phyloP scores from a whole-genome alignment of 331 rosid genomes.

The Rhamnella rubrinervis region DNA sequence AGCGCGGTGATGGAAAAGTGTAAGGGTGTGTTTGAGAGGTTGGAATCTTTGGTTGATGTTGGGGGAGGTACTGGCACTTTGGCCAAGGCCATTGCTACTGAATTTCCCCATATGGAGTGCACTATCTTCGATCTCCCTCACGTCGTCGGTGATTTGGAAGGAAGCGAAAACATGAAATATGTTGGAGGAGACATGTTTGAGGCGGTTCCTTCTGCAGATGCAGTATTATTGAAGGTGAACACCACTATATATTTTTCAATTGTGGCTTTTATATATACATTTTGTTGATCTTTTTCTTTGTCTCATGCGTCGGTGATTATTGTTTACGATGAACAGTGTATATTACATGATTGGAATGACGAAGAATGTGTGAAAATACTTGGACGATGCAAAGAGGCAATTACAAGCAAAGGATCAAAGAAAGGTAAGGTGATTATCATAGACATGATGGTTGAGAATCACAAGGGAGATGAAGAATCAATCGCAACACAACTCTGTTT shows the following conservation, averaged over 20 bases:
- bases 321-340: too few species aligned
- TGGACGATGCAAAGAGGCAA: constrained; percentile 27
- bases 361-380: constrained; percentile 21
- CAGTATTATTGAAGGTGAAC: constrained; percentile 35
- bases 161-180: constrained; percentile 20
- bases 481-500: constrained; percentile 17
- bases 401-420: constrained; percentile 20
- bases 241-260: too few species aligned
- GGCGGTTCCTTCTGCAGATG: constrained; percentile 32
- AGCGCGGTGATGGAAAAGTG: constrained; percentile 8
- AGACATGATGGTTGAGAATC: constrained; percentile 31
- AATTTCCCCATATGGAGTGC: constrained; percentile 7
- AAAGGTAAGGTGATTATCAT: constrained; percentile 36
- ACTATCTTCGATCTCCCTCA: constrained; percentile 32
- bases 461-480: background rate
- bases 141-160: constrained; percentile 9
- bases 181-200: constrained; percentile 45
- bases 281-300: too few species aligned
- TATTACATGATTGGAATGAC: constrained; percentile 35
- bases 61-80: constrained; percentile 40
- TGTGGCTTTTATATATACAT: too few species aligned
- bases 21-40: constrained; percentile 26
- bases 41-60: constrained; percentile 34
- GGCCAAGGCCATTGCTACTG: constrained; percentile 22
- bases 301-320: too few species aligned